Conservation (phyloP, 1,139 yeast genomes). For the Taphrina wiesneri region DNA sequence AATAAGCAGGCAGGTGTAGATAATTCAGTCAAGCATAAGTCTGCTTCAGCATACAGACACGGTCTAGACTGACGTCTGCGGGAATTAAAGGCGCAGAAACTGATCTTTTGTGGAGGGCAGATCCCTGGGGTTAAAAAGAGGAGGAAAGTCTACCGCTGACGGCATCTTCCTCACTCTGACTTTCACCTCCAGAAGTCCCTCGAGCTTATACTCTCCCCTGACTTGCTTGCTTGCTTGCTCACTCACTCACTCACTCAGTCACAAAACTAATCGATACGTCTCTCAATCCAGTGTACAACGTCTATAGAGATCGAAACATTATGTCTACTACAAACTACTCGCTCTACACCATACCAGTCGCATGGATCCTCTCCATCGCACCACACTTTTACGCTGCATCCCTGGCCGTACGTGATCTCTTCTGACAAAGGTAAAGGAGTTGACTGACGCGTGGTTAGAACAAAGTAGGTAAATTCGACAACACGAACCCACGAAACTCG, state of each 20-base stretch:
- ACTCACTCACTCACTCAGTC: background rate
- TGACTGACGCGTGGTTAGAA: constrained; percentile 5
- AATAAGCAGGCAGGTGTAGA: too few species aligned
- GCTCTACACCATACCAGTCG: constrained; percentile 25
- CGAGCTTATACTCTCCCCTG: too few species aligned
- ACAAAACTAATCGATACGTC: too few species aligned
- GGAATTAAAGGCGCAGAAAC: background rate
- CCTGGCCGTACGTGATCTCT: constrained; percentile 10
- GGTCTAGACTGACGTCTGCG: background rate
- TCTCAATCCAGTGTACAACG: too few species aligned
- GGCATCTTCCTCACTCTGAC: background rate
- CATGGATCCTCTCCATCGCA: constrained; percentile 31
- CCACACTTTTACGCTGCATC: constrained; percentile 29
- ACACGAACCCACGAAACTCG: constrained; percentile 24
- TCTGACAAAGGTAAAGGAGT: background rate
- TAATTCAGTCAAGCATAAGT: too few species aligned
- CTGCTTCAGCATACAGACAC: background rate
- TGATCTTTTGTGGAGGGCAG: background rate
- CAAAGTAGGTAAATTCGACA: constrained; percentile 16
- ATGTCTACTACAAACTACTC: constrained; percentile 23
- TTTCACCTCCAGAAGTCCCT: background rate
- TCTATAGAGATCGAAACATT: too few species aligned
- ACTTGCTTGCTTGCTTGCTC: background rate
- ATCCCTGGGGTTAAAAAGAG: background rate
- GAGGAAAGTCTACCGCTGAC: background rate